Evolutionary conservation across 345 rosid species (phyloP).

Genomic region (Dipteronia dyeriana): DNA sequence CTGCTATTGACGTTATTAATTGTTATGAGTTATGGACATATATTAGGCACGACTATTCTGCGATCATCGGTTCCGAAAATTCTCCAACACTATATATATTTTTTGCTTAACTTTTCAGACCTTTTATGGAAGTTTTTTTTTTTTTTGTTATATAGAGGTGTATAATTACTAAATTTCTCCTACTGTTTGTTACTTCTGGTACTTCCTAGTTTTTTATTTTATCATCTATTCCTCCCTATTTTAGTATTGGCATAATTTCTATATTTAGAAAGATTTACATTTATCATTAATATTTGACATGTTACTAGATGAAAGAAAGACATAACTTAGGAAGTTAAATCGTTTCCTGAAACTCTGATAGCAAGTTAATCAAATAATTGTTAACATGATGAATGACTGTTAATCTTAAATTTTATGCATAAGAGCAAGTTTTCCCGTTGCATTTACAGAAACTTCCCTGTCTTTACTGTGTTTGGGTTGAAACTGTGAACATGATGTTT

Average conservation of each 20-base stretch:
- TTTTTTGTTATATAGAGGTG: not conserved
- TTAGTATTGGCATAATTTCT: not conserved
- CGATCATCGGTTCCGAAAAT: too few species aligned
- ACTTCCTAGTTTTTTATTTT: not conserved
- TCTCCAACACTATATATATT: too few species aligned
- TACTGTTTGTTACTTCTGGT: not conserved
- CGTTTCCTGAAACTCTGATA: constrained; percentile 2
- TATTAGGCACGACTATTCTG: too few species aligned
- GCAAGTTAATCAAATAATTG: not conserved
- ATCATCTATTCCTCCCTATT: not conserved
- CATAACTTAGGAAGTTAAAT: not conserved
- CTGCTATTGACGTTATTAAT: too few species aligned
- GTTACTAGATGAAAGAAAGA: not conserved
- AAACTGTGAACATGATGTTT: too few species aligned
- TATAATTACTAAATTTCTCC: not conserved
- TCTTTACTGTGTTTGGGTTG: too few species aligned
- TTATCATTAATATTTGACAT: not conserved
- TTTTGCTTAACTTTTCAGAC: too few species aligned
- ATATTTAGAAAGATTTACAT: constrained; percentile 1
- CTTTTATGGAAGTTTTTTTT: not conserved
- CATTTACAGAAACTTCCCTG: too few species aligned
- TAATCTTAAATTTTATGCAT: not conserved
- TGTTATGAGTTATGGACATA: too few species aligned
- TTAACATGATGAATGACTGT: not conserved
- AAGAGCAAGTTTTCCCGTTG: too few species aligned